Conservation (phyloP, 2,329 filamentous ascomycete genomes). For the Penicillium sp. region DNA sequence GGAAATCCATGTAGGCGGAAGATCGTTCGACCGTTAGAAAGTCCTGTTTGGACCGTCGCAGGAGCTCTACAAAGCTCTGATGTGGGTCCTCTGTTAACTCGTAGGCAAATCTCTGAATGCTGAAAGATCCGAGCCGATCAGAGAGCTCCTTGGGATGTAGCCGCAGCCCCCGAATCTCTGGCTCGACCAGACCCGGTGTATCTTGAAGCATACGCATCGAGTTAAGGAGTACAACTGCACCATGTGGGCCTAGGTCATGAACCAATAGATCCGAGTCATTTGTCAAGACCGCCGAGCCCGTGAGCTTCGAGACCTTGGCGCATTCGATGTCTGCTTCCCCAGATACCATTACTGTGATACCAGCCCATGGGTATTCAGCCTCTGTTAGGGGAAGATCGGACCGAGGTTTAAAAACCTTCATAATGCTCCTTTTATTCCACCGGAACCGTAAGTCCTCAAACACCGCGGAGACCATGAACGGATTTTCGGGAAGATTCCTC, state of each 20-base stretch:
- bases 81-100: slow-evolving; percentile 34
- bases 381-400: slow-evolving; percentile 15
- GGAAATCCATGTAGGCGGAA: slow-evolving; percentile 29
- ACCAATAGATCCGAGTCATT: slow-evolving; percentile 84
- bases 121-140: slow-evolving; percentile 31
- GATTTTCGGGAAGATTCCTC: slow-evolving; percentile 48
- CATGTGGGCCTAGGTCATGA: slow-evolving; percentile 60
- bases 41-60: slow-evolving; percentile 29
- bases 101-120: slow-evolving; percentile 39
- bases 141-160: slow-evolving; percentile 38
- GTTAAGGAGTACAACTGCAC: slow-evolving; percentile 63
- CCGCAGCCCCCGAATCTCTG: slow-evolving; percentile 30
- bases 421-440: slow-evolving; percentile 31
- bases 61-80: slow-evolving; percentile 27
- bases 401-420: slow-evolving; percentile 5
- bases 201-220: slow-evolving; percentile 50
- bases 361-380: slow-evolving; percentile 31
- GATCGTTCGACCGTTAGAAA: slow-evolving; percentile 11
- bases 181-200: slow-evolving; percentile 8
- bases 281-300: slow-evolving; percentile 62
- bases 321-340: slow-evolving; percentile 85
- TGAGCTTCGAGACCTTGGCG: slow-evolving; percentile 57
- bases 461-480: slow-evolving; percentile 73
- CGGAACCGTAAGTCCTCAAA: slow-evolving; percentile 62
- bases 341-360: slow-evolving; percentile 58